These are phyloP conservation scores for Peribolospora baueri DNA, from an alignment of 768 basidiomycete species.

Conservation along the genomic window DNA sequence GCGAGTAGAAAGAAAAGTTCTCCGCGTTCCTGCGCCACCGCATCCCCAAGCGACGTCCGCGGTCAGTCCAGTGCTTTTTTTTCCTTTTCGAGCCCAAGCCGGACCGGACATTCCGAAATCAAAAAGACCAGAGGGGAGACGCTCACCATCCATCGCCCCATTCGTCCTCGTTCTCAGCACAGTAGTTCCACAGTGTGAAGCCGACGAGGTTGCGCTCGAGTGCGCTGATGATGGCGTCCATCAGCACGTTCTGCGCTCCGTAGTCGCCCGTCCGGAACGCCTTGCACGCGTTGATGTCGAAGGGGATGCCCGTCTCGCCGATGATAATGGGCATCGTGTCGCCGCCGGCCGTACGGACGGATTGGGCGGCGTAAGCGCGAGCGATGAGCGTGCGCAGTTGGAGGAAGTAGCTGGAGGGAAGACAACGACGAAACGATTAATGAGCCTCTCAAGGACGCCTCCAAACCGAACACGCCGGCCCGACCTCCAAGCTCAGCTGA, in stretches of 20 bases:
- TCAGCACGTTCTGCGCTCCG: conserved; percentile 65
- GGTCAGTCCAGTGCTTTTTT: background rate
- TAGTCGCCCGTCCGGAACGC: conserved; percentile 53
- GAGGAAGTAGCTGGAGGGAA: conserved; percentile 28
- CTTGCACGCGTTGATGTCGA: conserved; percentile 70
- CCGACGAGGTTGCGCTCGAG: conserved; percentile 52
- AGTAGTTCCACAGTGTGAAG: conserved; percentile 91
- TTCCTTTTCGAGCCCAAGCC: background rate
- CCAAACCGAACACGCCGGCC: too few species aligned
- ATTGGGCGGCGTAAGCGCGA: conserved; percentile 25
- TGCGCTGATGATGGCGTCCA: conserved; percentile 73
- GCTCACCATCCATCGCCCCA: conserved; percentile 32
- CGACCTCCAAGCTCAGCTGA: too few species aligned
- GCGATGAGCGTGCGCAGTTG: conserved; percentile 63
- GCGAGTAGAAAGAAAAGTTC: conserved; percentile 77
- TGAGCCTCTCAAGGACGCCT: background rate
- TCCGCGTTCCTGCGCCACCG: conserved; percentile 62
- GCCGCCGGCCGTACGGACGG: conserved; percentile 31
- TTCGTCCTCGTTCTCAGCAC: conserved; percentile 55
- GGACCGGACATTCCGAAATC: conserved; percentile 3
- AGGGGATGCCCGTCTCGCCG: conserved; percentile 83
- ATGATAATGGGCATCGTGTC: conserved; percentile 53
- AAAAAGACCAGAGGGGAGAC: too few species aligned
- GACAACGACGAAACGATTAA: background rate
- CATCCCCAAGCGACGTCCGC: background rate